These are phyloP conservation scores for Fusarium sp. DNA, from an alignment of 2,329 filamentous ascomycete species.

Conservation along the genomic window DNA sequence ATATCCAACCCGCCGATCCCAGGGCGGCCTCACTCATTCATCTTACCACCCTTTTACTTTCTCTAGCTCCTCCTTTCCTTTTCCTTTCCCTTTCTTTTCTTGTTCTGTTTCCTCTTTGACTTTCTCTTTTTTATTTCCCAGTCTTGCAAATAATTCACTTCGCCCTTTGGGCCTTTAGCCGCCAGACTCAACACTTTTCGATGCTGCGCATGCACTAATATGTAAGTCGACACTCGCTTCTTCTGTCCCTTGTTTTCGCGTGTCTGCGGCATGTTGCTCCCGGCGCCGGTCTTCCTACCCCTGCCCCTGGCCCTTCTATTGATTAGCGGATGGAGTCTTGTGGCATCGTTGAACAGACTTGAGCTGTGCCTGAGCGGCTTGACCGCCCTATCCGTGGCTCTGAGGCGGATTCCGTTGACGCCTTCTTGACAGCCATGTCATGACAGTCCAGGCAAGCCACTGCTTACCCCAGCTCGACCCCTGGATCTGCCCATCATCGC, in stretches of 20 bases:
- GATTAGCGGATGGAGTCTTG: slow-evolving; percentile 32
- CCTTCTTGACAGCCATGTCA: slow-evolving; percentile 5
- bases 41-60: slow-evolving; percentile 19
- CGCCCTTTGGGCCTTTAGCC: not conserved
- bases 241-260: slow-evolving; percentile 28
- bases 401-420: slow-evolving; percentile 8
- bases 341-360: slow-evolving; percentile 5
- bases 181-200: slow-evolving; percentile 16
- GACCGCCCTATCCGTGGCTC: slow-evolving; percentile 30
- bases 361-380: slow-evolving; percentile 29
- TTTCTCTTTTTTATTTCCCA: slow-evolving; percentile 10
- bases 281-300: slow-evolving; percentile 21
- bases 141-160: slow-evolving; percentile 3
- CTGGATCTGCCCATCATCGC: slow-evolving; percentile 39
- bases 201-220: slow-evolving; percentile 27
- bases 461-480: slow-evolving; percentile 32
- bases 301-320: slow-evolving; percentile 30
- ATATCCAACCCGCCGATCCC: slow-evolving; percentile 22
- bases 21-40: slow-evolving; percentile 32
- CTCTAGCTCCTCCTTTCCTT: slow-evolving; percentile 1
- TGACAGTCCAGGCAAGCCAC: slow-evolving; percentile 21
- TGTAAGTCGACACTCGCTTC: slow-evolving; percentile 26
- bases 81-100: not conserved
- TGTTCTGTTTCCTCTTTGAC: not conserved
- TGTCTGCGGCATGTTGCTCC: slow-evolving; percentile 25